A percentile compares a stretch with the other conserved stretches of the same genome.
phyloP scores from a whole-genome alignment of 2,329 filamentous ascomycete genomes.

The Stachybotrys chlorohalonatus region DNA sequence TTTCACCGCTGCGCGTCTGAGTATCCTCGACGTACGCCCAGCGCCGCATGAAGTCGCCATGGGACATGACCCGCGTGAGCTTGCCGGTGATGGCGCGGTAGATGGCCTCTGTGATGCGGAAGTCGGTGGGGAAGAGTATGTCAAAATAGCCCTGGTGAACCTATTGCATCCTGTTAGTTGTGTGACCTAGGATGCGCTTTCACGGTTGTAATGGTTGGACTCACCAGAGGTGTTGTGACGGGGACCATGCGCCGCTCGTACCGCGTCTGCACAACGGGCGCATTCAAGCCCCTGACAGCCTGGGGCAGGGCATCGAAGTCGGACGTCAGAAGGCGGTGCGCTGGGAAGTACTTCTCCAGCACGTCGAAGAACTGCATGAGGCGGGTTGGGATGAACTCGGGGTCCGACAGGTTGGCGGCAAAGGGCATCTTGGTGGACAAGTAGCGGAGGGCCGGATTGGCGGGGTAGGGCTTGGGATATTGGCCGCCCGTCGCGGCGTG shows the following conservation, averaged over 20 bases:
- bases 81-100: conserved; percentile 92
- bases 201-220: conserved; percentile 18
- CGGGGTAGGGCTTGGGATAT: conserved; percentile 53
- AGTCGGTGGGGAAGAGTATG: conserved; percentile 96
- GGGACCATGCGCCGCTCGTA: conserved; percentile 82
- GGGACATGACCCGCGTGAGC: conserved; percentile 72
- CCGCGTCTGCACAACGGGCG: conserved; percentile 91
- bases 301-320: conserved; percentile 87
- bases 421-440: conserved; percentile 60
- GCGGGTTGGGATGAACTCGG: conserved; percentile 90
- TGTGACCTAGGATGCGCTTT: not conserved
- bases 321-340: conserved; percentile 77
- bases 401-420: conserved; percentile 64
- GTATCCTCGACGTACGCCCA: conserved; percentile 92
- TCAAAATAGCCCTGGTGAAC: conserved; percentile 99
- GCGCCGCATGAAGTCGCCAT: conserved; percentile 81
- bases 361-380: conserved; percentile 97
- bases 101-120: conserved; percentile 79
- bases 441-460: conserved; percentile 46
- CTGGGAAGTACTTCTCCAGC: conserved; percentile 78
- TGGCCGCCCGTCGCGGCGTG: conserved; percentile 61
- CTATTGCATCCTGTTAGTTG: conserved; percentile 29
- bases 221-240: conserved; percentile 80
- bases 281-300: conserved; percentile 75
- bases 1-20: conserved; percentile 81